Evolutionary conservation across 1,139 yeast genomes (phyloP).

Genomic region (Zygosaccharomyces pseudobailii): DNA sequence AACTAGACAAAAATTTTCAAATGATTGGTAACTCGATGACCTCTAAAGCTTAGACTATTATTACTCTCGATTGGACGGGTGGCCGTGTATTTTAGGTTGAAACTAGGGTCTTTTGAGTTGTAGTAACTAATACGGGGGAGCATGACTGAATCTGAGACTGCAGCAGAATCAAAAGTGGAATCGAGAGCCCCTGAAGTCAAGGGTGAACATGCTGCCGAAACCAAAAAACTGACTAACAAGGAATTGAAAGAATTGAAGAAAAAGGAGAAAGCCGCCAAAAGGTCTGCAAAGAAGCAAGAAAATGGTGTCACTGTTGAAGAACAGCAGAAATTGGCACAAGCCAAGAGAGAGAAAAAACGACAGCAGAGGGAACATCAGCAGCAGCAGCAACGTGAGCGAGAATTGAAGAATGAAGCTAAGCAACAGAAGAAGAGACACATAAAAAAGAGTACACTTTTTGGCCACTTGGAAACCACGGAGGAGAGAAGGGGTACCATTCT

Average conservation of each 20-base stretch:
- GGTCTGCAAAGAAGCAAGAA: conserved; percentile 40
- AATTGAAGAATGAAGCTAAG: conserved; percentile 37
- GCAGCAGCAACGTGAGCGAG: conserved; percentile 19
- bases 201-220: conserved; percentile 10
- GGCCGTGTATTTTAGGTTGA: background rate
- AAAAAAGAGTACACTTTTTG: conserved; percentile 54
- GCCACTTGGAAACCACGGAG: conserved; percentile 81
- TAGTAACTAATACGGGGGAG: background rate
- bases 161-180: background rate
- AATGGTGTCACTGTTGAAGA: conserved; percentile 35
- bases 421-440: conserved; percentile 44
- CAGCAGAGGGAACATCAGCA: conserved; percentile 30
- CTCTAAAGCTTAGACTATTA: background rate
- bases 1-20: conserved; percentile 1
- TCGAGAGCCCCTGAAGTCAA: background rate
- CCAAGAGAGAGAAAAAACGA: conserved; percentile 34
- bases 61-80: background rate
- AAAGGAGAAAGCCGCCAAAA: conserved; percentile 83
- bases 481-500: conserved; percentile 59
- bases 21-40: background rate
- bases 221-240: conserved; percentile 56
- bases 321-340: conserved; percentile 33
- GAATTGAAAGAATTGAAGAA: conserved; percentile 85
- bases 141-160: conserved; percentile 14
- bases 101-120: background rate